A percentile compares a stretch with the other conserved stretches of the same genome.
Evolutionary conservation across 2,329 filamentous ascomycete species (phyloP).

Genomic region (Trichophyton equinum): DNA sequence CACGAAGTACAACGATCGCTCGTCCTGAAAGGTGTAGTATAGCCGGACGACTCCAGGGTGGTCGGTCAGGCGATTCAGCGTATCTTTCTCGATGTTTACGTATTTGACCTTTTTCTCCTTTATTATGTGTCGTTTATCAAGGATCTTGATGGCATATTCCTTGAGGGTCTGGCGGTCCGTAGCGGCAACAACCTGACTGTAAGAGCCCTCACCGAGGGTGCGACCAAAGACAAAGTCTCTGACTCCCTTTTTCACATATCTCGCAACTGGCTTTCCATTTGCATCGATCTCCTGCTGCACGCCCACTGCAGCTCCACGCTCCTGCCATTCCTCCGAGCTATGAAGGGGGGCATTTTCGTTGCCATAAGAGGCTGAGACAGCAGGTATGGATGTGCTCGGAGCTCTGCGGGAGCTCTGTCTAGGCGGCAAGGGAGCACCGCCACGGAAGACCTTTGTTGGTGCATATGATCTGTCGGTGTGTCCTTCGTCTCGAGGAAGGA

Average conservation of each 20-base stretch:
- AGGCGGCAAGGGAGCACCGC: conserved; percentile 55
- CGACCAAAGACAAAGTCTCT: conserved; percentile 91
- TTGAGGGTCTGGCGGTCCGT: conserved; percentile 88
- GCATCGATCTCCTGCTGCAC: conserved; percentile 73
- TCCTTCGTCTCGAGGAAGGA: conserved; percentile 56
- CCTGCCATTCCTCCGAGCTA: conserved; percentile 89
- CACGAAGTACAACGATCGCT: conserved; percentile 91
- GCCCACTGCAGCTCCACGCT: conserved; percentile 78
- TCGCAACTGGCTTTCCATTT: conserved; percentile 66
- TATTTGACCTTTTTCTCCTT: conserved; percentile 99
- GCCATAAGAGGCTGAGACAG: conserved; percentile 37
- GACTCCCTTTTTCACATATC: conserved; percentile 89
- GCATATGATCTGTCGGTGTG: conserved; percentile 58
- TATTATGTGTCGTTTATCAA: conserved; percentile 98
- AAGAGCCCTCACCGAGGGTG: conserved; percentile 87
- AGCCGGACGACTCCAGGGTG: conserved; percentile 92
- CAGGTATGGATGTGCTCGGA: conserved; percentile 28
- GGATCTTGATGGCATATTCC: conserved; percentile 94
- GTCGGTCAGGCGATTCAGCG: conserved; percentile 85
- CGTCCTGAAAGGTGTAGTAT: conserved; percentile 98
- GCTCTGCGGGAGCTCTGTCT: conserved; percentile 65
- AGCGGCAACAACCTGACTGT: conserved; percentile 87
- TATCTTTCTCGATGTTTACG: conserved; percentile 99
- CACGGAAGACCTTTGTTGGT: conserved; percentile 43
- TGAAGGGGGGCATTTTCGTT: conserved; percentile 46